Evolutionary conservation across 331 rosid genomes (phyloP).

Genomic region (Acacia concinna): DNA sequence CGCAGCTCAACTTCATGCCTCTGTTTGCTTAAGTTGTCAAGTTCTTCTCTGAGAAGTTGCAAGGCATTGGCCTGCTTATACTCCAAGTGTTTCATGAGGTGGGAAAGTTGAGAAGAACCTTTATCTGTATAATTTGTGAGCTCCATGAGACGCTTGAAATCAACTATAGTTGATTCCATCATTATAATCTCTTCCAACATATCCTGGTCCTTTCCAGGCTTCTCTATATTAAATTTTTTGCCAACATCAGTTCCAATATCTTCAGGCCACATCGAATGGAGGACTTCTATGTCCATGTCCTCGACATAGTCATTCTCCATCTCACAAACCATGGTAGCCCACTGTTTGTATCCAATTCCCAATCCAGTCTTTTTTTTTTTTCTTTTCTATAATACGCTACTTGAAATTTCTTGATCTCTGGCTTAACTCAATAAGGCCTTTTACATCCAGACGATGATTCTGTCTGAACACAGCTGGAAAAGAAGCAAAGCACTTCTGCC

Average conservation of each 20-base stretch:
- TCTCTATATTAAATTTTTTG: constrained; percentile 88
- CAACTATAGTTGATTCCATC: constrained; percentile 74
- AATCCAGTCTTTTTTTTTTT: neutral
- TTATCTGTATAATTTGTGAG: constrained; percentile 77
- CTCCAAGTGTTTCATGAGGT: constrained; percentile 85
- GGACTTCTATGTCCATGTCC: constrained; percentile 79
- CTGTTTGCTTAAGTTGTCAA: constrained; percentile 75
- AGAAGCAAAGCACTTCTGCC: neutral
- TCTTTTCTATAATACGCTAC: constrained; percentile 14
- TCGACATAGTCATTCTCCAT: constrained; percentile 78
- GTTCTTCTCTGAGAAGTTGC: constrained; percentile 85
- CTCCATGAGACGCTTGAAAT: constrained; percentile 86
- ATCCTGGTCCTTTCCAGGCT: constrained; percentile 83
- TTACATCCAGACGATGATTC: neutral
- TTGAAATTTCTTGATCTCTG: constrained; percentile 26
- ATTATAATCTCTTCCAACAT: constrained; percentile 84
- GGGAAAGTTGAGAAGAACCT: constrained; percentile 83
- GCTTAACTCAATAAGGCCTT: neutral
- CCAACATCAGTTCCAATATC: constrained; percentile 74
- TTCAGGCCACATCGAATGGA: constrained; percentile 98
- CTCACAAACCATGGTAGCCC: constrained; percentile 71
- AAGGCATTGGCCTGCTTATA: constrained; percentile 88
- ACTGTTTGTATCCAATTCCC: constrained; percentile 43
- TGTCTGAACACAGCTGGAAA: neutral
- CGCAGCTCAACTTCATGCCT: constrained; percentile 79